phyloP scores from a whole-genome alignment of 139 green algal species.

The Closterium sp. region DNA sequence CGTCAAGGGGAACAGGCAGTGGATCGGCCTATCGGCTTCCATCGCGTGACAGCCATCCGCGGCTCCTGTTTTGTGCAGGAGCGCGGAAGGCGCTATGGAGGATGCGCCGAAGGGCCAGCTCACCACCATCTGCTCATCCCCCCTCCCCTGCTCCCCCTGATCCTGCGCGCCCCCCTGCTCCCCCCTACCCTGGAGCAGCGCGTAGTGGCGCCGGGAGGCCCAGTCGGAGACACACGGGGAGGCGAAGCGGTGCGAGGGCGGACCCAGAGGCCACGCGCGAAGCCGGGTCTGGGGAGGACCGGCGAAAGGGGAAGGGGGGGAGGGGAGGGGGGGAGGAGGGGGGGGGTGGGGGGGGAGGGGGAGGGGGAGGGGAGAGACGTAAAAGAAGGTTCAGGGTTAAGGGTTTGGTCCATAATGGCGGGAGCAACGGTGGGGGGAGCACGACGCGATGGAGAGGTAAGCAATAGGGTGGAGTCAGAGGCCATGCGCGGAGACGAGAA shows the following conservation, averaged over 20 bases:
- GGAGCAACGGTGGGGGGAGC: too few species aligned
- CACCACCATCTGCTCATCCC: background rate
- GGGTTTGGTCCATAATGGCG: too few species aligned
- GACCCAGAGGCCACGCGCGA: background rate
- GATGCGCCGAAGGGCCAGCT: background rate
- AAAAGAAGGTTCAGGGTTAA: background rate
- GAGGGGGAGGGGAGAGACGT: background rate
- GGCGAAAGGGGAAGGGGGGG: too few species aligned
- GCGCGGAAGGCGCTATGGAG: background rate
- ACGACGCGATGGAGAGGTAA: too few species aligned
- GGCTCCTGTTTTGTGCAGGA: background rate
- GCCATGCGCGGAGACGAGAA: background rate
- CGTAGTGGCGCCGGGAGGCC: background rate
- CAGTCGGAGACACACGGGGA: background rate
- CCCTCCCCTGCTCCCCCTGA: background rate
- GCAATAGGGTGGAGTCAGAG: too few species aligned
- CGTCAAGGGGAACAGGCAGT: background rate
- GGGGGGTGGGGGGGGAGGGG: too few species aligned
- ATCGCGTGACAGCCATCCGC: background rate
- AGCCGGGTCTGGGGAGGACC: background rate
- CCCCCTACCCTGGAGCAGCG: background rate
- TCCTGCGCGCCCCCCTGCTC: background rate
- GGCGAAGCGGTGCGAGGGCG: background rate
- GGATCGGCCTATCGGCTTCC: background rate
- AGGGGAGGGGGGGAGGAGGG: too few species aligned